These are phyloP conservation scores for Dimocarpus longan DNA, from an alignment of 345 rosid genomes.

Conservation along the genomic window DNA sequence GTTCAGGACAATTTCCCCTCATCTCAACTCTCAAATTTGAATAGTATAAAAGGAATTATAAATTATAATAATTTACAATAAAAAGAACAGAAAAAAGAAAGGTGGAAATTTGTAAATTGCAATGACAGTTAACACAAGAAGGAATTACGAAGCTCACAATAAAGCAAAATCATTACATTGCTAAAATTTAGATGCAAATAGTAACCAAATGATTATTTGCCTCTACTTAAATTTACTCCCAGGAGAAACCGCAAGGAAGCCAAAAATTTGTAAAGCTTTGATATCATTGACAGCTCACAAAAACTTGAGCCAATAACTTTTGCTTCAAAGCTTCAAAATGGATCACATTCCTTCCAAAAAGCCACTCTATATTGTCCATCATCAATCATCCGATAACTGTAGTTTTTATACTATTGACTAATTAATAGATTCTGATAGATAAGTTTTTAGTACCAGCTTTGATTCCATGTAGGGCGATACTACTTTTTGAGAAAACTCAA, in stretches of 20 bases:
- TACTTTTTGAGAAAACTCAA: constrained; percentile 46
- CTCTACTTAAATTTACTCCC: background rate
- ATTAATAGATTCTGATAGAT: background rate
- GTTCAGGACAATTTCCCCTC: no score
- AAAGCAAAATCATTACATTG: background rate
- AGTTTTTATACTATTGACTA: background rate
- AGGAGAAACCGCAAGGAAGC: background rate
- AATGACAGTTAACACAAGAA: background rate
- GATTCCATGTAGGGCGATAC: constrained; percentile 16
- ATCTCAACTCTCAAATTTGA: no score
- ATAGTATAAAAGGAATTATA: no score
- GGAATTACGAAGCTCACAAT: background rate
- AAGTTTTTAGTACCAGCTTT: constrained; percentile 10
- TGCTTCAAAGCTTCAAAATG: constrained; percentile 3
- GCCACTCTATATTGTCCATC: background rate
- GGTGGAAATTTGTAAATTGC: no score
- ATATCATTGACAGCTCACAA: background rate
- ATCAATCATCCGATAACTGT: background rate
- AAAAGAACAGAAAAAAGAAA: no score
- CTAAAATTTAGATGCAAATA: no score
- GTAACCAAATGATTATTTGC: background rate
- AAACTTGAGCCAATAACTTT: background rate
- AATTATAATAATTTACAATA: no score
- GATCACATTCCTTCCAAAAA: background rate
- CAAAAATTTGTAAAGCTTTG: background rate